phyloP scores from a whole-genome alignment of 208 protist genomes.

The Leishmania mexicana region DNA sequence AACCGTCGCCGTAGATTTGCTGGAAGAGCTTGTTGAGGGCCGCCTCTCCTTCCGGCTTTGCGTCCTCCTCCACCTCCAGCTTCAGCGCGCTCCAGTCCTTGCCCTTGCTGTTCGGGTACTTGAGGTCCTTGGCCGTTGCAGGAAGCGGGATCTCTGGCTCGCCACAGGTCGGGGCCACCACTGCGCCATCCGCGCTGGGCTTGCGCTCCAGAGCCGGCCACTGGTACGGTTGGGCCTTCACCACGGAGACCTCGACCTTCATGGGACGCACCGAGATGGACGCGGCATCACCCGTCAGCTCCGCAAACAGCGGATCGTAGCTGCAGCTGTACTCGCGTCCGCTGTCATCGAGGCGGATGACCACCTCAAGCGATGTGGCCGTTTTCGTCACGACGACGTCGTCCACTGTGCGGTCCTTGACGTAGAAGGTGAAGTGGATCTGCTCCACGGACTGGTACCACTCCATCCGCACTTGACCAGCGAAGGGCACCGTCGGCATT shows the following conservation, averaged over 20 bases:
- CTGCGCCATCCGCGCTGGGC: slow-evolving; percentile 4
- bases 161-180: slow-evolving; percentile 4
- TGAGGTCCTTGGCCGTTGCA: slow-evolving; percentile 49
- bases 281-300: slow-evolving; percentile 31
- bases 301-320: slow-evolving; percentile 68
- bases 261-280: slow-evolving; percentile 66
- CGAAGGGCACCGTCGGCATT: slow-evolving; percentile 56
- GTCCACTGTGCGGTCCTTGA: slow-evolving; percentile 60
- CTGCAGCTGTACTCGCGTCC: slow-evolving; percentile 75
- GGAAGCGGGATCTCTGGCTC: slow-evolving; percentile 17
- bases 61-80: slow-evolving; percentile 83
- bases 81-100: slow-evolving; percentile 83
- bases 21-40: slow-evolving; percentile 94
- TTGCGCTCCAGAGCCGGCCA: slow-evolving; percentile 78
- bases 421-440: slow-evolving; percentile 86
- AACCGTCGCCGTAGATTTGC: slow-evolving; percentile 94
- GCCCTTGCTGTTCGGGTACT: slow-evolving; percentile 82
- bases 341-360: slow-evolving; percentile 60
- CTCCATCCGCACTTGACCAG: slow-evolving; percentile 72
- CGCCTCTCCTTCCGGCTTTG: slow-evolving; percentile 88
- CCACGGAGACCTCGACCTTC: slow-evolving; percentile 84
- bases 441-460: slow-evolving; percentile 86
- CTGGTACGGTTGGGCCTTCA: slow-evolving; percentile 57
- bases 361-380: slow-evolving; percentile 44
- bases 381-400: slow-evolving; percentile 63